Evolutionary conservation across 345 rosid genomes (phyloP), one percentile per base, ranked within the genome.

Genomic region (Odontarrhena argentea): DNA sequence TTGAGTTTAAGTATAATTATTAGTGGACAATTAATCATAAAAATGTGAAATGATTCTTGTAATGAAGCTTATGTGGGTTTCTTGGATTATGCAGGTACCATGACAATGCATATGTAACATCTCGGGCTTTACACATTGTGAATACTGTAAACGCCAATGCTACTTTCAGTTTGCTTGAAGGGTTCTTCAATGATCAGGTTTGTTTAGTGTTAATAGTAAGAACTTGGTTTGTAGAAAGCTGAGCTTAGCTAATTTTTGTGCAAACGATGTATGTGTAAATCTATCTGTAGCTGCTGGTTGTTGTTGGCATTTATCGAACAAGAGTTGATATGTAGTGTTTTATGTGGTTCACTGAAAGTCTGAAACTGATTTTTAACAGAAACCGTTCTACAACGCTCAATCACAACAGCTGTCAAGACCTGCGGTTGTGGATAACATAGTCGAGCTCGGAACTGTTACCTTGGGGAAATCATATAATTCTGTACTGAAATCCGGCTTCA

Each of bases 401-500:
- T 85, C 96, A 6, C 49, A 37, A 45, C 84, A 80, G 70, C 37
- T 74, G 60, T 70, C 98, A n/a, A 81, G 75, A 77, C 79, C 52
- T 46, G 63, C 72, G 10, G 78, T 87, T 44, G 82, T 85, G 60
- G 67, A 77, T 3, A 81, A 76, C 46, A 84, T 92, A 3, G 82
- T 79, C 42, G 51, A 86, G 70, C 78, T 85, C 50, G 80, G 86
- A 8, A 36, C 82, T 35, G 52, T 9, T n/a, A 73, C 69, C 4
- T 70, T 85, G 8, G 92, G 99, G 57, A 75, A 81, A 50, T 81
- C 97, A 2, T 82, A 76, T 44, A 60, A 37, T 4, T 56, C 78
- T 37, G 70, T 64, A 2, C 68, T 92, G 9, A 70, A 79, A 74
- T 77, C 86, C 10, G 97, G 93, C 13, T 85, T 92, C 48, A 71